These are phyloP conservation scores for Retiboletus flavoniger DNA, from an alignment of 1,284 basidiomycete species.

Conservation along the genomic window DNA sequence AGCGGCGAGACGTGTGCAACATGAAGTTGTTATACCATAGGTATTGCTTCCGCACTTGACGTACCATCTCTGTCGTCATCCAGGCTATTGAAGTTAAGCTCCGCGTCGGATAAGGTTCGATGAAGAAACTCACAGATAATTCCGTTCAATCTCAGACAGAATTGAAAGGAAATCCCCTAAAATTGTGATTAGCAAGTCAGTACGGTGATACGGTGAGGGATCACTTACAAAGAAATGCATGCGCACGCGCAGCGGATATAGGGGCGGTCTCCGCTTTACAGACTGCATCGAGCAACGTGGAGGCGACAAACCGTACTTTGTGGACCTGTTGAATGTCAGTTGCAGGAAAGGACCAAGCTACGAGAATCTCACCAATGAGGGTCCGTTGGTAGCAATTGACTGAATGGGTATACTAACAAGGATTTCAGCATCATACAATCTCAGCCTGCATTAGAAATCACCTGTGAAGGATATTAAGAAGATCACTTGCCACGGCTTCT, in stretches of 20 bases:
- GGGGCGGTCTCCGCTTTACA: constrained; percentile 75
- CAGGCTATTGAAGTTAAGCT: constrained; percentile 44
- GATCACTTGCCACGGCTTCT: constrained; percentile 74
- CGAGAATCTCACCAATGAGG: constrained; percentile 57
- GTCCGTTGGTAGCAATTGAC: constrained; percentile 85
- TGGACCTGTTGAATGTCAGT: constrained; percentile 53
- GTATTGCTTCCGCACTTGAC: constrained; percentile 56
- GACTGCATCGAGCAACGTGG: constrained; percentile 82
- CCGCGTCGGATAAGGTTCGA: constrained; percentile 4
- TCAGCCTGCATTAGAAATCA: constrained; percentile 23
- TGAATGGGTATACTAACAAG: constrained; percentile 77
- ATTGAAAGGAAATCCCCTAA: constrained; percentile 88
- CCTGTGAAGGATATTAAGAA: constrained; percentile 81
- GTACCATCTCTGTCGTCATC: constrained; percentile 71
- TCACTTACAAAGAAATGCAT: constrained; percentile 72
- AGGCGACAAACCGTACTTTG: constrained; percentile 88
- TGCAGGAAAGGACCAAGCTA: neutral
- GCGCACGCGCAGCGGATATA: constrained; percentile 71
- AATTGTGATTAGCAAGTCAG: constrained; percentile 8
- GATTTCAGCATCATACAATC: constrained; percentile 1
- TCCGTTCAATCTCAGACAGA: constrained; percentile 82
- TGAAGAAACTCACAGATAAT: constrained; percentile 64
- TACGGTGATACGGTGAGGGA: constrained; percentile 7
- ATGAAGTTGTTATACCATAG: constrained; percentile 32
- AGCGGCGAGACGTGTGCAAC: constrained; percentile 30